Base-by-base conservation (phyloP, 2,329 filamentous ascomycete species). In the Dactylellina cionopaga region DNA sequence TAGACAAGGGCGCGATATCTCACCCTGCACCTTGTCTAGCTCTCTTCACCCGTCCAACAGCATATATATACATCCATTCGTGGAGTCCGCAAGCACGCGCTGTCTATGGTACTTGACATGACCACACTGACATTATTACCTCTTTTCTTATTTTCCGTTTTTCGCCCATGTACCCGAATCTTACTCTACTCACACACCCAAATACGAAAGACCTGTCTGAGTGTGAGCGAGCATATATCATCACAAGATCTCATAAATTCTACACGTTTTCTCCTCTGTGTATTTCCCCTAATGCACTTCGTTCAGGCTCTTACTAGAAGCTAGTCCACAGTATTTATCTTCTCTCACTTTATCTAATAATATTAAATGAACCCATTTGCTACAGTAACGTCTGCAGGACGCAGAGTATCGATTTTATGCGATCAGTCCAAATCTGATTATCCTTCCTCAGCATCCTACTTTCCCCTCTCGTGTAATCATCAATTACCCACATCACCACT, bases 381-480 rank as follows among this genome's bases (percentile, higher is more conserved):
- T 44, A 71, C 77, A 56, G 76, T 68, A 71, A 77, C 74, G 55
- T 77, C 74, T 54, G 73, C 74, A 9, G 76, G 76, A 35, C 76
- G 76, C 64, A 75, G 76, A 64, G 76, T 77, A 65, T 77, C 76
- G n/a, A 74, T 77, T 31, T 66, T 77, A 59, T 77, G 76, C 46
- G 76, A 76, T 29, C 59, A 59, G 46, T 37, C 33, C 7, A 37
- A 46, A 43, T 29, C 56, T n/a, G 43, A 41, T 37, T 54, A 65
- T 52, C 37, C 56, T 44, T 47, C 52, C n/a, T 75, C 76, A n/a
- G 71, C 75, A 22, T 58, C 49, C 27, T 74, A 76, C 22, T 75
- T 66, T 49, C 49, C 71, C 35, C 41, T 59, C 51, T 72, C 71
- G 5, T 77, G 75, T 65, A 59, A 74, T 33, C 75, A 44, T 44